A percentile compares a stretch with the other conserved stretches of the same genome.
Evolutionary conservation across 2,329 filamentous ascomycete genomes (phyloP).

Genomic region (Daldinia sp.): DNA sequence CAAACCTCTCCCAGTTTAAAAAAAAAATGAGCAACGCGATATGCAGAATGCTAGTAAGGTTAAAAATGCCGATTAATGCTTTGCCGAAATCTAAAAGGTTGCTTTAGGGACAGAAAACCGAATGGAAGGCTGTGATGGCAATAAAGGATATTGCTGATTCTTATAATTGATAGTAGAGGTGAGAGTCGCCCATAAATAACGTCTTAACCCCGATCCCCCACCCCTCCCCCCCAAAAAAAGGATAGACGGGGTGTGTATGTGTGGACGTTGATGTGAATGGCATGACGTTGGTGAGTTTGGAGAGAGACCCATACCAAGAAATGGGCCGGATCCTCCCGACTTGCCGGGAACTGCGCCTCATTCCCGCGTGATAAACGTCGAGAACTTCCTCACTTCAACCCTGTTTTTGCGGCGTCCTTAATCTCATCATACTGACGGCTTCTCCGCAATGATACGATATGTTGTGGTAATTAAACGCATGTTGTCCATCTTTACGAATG

Average conservation of each 20-base stretch:
- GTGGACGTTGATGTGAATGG: neutral
- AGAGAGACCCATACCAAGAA: conserved; percentile 31
- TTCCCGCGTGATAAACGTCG: conserved; percentile 21
- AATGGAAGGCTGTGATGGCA: conserved; percentile 25
- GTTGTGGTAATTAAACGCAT: conserved; percentile 65
- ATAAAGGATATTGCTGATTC: conserved; percentile 8
- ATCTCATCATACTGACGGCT: conserved; percentile 49
- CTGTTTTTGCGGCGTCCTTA: neutral
- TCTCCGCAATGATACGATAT: conserved; percentile 65
- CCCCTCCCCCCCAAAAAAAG: conserved; percentile 11
- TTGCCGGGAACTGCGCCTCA: conserved; percentile 17
- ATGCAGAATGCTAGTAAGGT: conserved; percentile 41
- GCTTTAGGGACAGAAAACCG: conserved; percentile 35
- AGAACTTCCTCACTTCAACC: neutral
- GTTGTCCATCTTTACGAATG: conserved; percentile 67
- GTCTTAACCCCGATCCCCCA: conserved; percentile 9
- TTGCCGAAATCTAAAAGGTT: conserved; percentile 35
- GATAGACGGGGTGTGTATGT: neutral
- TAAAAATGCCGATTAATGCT: conserved; percentile 41
- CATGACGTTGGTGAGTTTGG: conserved; percentile 10
- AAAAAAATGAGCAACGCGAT: conserved; percentile 20
- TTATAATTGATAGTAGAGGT: neutral
- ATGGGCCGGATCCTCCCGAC: conserved; percentile 15
- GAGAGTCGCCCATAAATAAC: conserved; percentile 11
- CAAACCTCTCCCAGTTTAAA: conserved; percentile 21